Base-by-base conservation (phyloP, 306 rosid species). In the Calophaca sinica region DNA sequence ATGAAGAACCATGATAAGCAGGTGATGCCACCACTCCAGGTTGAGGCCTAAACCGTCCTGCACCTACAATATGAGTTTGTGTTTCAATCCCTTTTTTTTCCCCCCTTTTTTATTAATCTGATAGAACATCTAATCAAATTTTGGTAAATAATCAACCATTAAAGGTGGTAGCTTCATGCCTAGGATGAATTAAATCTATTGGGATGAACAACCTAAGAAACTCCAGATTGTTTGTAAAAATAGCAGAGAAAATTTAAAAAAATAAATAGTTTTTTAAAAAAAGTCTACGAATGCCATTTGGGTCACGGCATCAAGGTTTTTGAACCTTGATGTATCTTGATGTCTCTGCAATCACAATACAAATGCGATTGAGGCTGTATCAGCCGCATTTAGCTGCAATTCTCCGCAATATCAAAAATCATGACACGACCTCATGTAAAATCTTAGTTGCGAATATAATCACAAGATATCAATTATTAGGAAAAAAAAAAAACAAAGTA, bases 21-120 rank as follows among this genome's bases (percentile, higher is more conserved):
- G 81, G 88, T 73, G 93, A 83, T 64, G 89, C 83, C 84, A 83
- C 84, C 67, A 85, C 57, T 59, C 90, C 90, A 72, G 88, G 64
- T 73, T 86, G 78, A 70, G 89, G 78, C 81, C 98, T 87, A 75
- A 91, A 91, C 82, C 90, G 55, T 74, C 89, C 89, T 15, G 79
- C 71, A 80, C 85, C 90, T 84, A 77, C 73, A 62, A 74, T 33
- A 15, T 57, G 12, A 67, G 15, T 48, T 41, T 26, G 14, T 38
- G 77, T 70, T 33, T 53, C 73, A 78, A 61, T 62, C 11, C 12
- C 3, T n/a, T 14, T 53, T 11, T 5, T 20, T 20, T 20, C 1
- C 26, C 9, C 9, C 3, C 10, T 14, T 44, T 11, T 5, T 15
- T 13, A 12, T 8, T 5, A 11, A 73, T 79, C 59, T 79, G 3